Conservation (phyloP, 2,329 filamentous ascomycete species). For the Chaetomiaceae sp. region DNA sequence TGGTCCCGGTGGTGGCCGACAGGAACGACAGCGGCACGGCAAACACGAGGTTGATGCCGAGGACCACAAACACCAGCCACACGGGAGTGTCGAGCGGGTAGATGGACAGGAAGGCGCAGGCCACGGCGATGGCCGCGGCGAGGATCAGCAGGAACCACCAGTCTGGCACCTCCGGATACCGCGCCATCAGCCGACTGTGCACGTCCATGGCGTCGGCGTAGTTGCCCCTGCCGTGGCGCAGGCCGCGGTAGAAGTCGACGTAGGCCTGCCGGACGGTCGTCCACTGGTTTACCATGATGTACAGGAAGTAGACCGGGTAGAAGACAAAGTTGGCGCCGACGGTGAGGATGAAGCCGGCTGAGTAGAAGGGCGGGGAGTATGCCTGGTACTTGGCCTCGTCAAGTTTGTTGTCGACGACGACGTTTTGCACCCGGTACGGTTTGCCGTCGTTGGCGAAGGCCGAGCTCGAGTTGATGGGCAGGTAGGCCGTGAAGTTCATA, state of each 20-base stretch:
- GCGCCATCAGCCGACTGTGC: slow-evolving; percentile 39
- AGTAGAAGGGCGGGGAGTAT: slow-evolving; percentile 43
- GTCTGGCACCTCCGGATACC: slow-evolving; percentile 43
- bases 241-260: slow-evolving; percentile 36
- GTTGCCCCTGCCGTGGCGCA: slow-evolving; percentile 36
- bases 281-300: slow-evolving; percentile 41
- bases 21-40: slow-evolving; percentile 41
- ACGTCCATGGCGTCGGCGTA: slow-evolving; percentile 41
- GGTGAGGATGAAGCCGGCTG: slow-evolving; percentile 38
- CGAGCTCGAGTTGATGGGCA: slow-evolving; percentile 44
- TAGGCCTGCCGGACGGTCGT: slow-evolving; percentile 35
- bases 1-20: slow-evolving; percentile 42
- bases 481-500: slow-evolving; percentile 39
- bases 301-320: slow-evolving; percentile 41
- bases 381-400: slow-evolving; percentile 36
- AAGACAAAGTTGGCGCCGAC: slow-evolving; percentile 41
- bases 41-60: slow-evolving; percentile 38
- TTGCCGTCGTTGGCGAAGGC: slow-evolving; percentile 43
- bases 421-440: slow-evolving; percentile 37
- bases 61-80: slow-evolving; percentile 31
- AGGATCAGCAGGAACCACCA: slow-evolving; percentile 46
- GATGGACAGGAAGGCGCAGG: slow-evolving; percentile 32
- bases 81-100: slow-evolving; percentile 31
- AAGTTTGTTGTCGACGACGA: slow-evolving; percentile 36
- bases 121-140: slow-evolving; percentile 25